A percentile compares a stretch with the other conserved stretches of the same genome.
phyloP scores from a whole-genome alignment of 1,284 basidiomycete genomes.

The Coniophora puteana region DNA sequence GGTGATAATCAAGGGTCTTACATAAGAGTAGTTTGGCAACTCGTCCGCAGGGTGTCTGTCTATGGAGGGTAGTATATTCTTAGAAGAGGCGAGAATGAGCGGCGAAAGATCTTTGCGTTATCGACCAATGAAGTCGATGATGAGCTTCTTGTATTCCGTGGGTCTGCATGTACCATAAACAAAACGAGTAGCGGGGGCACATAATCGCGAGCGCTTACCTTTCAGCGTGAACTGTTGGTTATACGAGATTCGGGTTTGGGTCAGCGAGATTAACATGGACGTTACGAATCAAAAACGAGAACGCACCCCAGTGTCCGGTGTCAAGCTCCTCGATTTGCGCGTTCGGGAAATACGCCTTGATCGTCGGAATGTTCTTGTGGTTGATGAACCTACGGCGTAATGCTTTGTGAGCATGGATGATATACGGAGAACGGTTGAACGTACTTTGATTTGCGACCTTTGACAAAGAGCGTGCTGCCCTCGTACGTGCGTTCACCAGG shows the following conservation, averaged over 20 bases:
- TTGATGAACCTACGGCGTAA: conserved; percentile 61
- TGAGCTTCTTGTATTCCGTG: conserved; percentile 41
- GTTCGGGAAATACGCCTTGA: conserved; percentile 67
- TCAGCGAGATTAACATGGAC: neutral
- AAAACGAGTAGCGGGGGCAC: neutral
- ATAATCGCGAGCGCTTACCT: conserved; percentile 32
- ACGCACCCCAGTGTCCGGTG: conserved; percentile 67
- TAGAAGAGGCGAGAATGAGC: too few relatives aligned
- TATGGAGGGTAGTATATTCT: too few relatives aligned
- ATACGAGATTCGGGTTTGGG: conserved; percentile 1
- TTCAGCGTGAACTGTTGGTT: conserved; percentile 64
- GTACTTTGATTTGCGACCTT: conserved; percentile 74
- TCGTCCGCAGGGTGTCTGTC: too few relatives aligned
- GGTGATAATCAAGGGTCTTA: too few relatives aligned
- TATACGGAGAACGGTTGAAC: too few relatives aligned
- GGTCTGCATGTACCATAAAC: conserved; percentile 29
- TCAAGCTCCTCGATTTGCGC: conserved; percentile 52
- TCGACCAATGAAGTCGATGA: conserved; percentile 35
- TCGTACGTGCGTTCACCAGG: conserved; percentile 56
- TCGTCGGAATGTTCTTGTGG: conserved; percentile 52
- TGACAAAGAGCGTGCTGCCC: conserved; percentile 71
- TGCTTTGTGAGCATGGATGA: neutral
- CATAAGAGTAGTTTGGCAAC: too few relatives aligned
- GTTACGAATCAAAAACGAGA: neutral
- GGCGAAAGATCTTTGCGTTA: too few relatives aligned